phyloP scores from a whole-genome alignment of 495 filamentous ascomycete genomes.

The Penicillium chermesinum region DNA sequence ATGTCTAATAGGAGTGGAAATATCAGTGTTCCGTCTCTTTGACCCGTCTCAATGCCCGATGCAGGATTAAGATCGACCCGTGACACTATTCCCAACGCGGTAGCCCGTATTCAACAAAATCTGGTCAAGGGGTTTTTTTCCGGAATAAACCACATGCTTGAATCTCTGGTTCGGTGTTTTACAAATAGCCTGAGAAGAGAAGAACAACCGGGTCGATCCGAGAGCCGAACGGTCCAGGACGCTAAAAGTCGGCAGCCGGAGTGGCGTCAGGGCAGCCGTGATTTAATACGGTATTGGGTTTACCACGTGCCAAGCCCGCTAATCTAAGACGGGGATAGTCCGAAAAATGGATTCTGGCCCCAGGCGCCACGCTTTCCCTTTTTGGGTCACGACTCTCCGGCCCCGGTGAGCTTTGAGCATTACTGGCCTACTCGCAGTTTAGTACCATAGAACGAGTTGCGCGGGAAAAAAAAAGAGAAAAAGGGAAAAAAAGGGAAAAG shows the following conservation, averaged over 20 bases:
- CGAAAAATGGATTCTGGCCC: background rate
- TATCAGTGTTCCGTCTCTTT: too few species aligned
- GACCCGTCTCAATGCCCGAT: background rate
- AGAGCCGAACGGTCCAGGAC: background rate
- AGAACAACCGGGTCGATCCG: background rate
- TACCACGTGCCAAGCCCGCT: background rate
- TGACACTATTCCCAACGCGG: background rate
- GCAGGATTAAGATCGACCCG: slow-evolving; percentile 1
- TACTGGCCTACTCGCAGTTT: slow-evolving; percentile 10
- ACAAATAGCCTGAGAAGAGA: too few species aligned
- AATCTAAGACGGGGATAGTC: background rate
- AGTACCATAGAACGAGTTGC: slow-evolving; percentile 6
- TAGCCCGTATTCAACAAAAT: background rate
- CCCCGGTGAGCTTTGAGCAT: background rate
- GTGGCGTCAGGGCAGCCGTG: background rate
- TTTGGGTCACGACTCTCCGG: background rate
- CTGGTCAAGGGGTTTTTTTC: too few species aligned
- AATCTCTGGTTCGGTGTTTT: too few species aligned
- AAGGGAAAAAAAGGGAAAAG: slow-evolving; percentile 5
- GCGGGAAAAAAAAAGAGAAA: slow-evolving; percentile 7
- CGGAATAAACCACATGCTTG: too few species aligned
- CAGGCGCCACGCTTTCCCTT: background rate
- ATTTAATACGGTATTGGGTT: background rate
- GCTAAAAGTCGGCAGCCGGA: background rate
- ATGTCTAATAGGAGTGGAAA: background rate